Percentiles rank a stretch among this genome's conserved stretches.
Evolutionary conservation across 192 early-diverging fungal species (phyloP).

Genomic region (Umbelopsis sp.): DNA sequence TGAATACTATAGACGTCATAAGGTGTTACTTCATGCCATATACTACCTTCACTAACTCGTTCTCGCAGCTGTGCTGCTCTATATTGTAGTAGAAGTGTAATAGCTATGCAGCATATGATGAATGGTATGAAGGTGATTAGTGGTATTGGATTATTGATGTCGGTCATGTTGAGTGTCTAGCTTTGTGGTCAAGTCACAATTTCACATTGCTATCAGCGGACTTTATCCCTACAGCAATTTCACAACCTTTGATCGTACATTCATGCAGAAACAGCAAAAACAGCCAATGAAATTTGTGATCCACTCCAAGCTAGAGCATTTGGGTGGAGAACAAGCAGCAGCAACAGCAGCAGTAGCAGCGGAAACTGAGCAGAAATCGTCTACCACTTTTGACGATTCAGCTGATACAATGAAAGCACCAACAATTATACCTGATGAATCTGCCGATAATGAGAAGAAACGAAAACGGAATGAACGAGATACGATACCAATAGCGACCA

Average conservation of each 20-base stretch:
- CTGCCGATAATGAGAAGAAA: slow-evolving; percentile 8
- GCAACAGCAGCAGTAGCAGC: too few species aligned
- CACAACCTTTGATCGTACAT: not conserved
- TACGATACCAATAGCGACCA: not conserved
- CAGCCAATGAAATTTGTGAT: slow-evolving; percentile 7
- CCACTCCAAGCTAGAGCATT: not conserved
- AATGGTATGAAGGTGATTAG: slow-evolving; percentile 25
- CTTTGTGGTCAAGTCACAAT: not conserved
- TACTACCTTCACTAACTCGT: not conserved
- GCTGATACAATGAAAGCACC: not conserved
- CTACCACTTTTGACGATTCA: not conserved
- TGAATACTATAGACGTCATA: too few species aligned
- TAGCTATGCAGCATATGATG: slow-evolving; percentile 13
- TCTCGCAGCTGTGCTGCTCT: not conserved
- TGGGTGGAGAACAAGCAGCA: not conserved
- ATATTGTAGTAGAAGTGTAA: not conserved
- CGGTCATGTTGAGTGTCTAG: not conserved
- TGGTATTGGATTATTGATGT: slow-evolving; percentile 3
- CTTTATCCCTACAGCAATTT: not conserved
- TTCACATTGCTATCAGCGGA: not conserved
- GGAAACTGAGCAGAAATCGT: not conserved
- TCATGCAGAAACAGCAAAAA: slow-evolving; percentile 17
- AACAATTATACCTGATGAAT: not conserved
- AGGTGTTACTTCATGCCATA: too few species aligned
- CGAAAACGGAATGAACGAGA: slow-evolving; percentile 4